A percentile compares a stretch with the other conserved stretches of the same genome.
Conservation (phyloP, 1,284 basidiomycete genomes). For the Cutaneotrichosporon sp. region DNA sequence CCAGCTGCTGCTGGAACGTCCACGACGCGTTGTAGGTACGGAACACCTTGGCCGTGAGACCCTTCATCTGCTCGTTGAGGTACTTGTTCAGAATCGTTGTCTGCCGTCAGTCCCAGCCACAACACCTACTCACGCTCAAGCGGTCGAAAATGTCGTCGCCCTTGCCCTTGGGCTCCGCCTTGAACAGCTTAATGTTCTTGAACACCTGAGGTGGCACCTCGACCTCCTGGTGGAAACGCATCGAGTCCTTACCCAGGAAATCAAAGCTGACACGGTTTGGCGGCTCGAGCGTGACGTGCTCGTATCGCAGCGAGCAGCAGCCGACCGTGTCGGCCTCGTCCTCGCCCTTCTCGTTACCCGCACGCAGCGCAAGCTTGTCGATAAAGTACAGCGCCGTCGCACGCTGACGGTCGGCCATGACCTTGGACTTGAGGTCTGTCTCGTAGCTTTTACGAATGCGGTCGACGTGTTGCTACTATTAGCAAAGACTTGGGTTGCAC, state of each 20-base stretch:
- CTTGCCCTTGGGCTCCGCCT: slow-evolving; percentile 80
- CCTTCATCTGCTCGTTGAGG: slow-evolving; percentile 85
- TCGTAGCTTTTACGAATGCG: slow-evolving; percentile 81
- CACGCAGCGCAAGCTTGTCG: slow-evolving; percentile 87
- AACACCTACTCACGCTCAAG: slow-evolving; percentile 61
- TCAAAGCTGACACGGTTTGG: slow-evolving; percentile 82
- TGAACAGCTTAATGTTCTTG: slow-evolving; percentile 84
- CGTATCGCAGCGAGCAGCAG: slow-evolving; percentile 90
- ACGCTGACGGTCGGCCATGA: slow-evolving; percentile 87
- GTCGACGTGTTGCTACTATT: slow-evolving; percentile 72
- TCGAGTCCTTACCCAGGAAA: slow-evolving; percentile 96
- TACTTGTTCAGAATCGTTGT: slow-evolving; percentile 83
- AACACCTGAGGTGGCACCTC: slow-evolving; percentile 80
- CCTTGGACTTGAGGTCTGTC: slow-evolving; percentile 74
- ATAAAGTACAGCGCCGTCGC: slow-evolving; percentile 98
- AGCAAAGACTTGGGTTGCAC: slow-evolving; percentile 15
- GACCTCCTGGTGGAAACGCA: slow-evolving; percentile 88
- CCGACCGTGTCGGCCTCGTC: slow-evolving; percentile 97
- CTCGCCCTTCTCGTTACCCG: slow-evolving; percentile 96
- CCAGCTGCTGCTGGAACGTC: slow-evolving; percentile 85
- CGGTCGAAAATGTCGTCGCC: slow-evolving; percentile 91
- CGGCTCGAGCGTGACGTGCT: slow-evolving; percentile 84
- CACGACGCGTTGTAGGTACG: slow-evolving; percentile 97
- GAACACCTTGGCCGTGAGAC: slow-evolving; percentile 94
- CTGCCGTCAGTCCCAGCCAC: slow-evolving; percentile 48